Evolutionary conservation across 176 grass and related monocot species (phyloP).

Genomic region (Themeda triandra): DNA sequence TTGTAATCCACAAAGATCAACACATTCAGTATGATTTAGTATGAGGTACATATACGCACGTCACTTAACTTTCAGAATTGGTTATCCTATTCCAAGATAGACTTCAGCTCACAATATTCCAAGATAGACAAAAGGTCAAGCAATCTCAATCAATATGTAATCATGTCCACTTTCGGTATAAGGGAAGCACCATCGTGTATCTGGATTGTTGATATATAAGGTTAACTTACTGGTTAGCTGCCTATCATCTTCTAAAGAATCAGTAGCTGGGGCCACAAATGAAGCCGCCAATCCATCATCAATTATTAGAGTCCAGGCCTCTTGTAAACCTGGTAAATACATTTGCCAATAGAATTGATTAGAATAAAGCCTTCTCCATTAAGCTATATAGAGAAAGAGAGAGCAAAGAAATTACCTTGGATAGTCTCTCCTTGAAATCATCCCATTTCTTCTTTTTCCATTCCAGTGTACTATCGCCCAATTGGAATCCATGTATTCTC

Average conservation of each 20-base stretch:
- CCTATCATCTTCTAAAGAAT: conserved; percentile 69
- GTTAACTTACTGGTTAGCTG: conserved; percentile 65
- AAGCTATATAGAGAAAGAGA: background rate
- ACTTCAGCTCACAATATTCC: too few relatives aligned
- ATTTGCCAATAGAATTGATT: background rate
- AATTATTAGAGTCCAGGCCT: conserved; percentile 83
- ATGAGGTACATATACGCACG: background rate
- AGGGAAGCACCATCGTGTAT: background rate
- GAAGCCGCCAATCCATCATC: conserved; percentile 89
- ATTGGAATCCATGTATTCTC: conserved; percentile 82
- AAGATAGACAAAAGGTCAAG: background rate
- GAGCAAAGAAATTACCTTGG: conserved; percentile 38
- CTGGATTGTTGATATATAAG: conserved; percentile 18
- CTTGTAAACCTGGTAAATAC: conserved; percentile 53
- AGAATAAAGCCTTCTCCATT: background rate
- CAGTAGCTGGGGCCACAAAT: conserved; percentile 74
- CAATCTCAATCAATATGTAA: background rate
- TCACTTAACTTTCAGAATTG: background rate
- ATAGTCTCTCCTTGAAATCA: conserved; percentile 68
- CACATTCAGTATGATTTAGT: background rate
- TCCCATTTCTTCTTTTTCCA: conserved; percentile 93
- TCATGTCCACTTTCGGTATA: background rate
- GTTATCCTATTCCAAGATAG: too few relatives aligned
- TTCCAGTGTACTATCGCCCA: conserved; percentile 81
- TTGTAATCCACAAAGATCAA: conserved; percentile 37